Base-by-base conservation (phyloP, 768 basidiomycete species). In the Dentipellis sp. region DNA sequence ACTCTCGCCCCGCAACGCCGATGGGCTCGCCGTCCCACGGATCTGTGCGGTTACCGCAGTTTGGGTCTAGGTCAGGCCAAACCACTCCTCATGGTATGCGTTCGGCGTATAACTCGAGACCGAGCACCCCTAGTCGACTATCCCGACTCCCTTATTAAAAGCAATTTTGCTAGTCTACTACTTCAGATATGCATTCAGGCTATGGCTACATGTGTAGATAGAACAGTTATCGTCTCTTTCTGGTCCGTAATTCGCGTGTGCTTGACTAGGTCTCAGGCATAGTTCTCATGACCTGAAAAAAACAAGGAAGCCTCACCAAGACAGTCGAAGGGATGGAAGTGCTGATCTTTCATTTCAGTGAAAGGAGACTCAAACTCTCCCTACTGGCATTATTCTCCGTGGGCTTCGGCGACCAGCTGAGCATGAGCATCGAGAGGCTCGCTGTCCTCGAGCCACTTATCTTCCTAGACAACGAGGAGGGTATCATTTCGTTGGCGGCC, bases 1-100 rank as follows among this genome's bases (percentile, higher is more conserved):
- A 76, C 59, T 87, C 88, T 40, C 77, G 83, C 58, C 81, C 86
- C 23, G 83, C 76, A 16, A 88, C 86, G 0, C 86, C 87, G 1
- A 71, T 77, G 66, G 75, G 72, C 22, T 82, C 82, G 14, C 79
- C 83, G 5, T 69, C 70, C 37, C 70, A 71, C 19, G 65, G 71
- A 29, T 64, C 72, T 6, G 60, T 65, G 39, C 75, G 68, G 39
- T 62, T 77, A 10, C 71, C 74, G 10, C 49, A 59, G n/a, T 52
- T 64, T 46, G 69, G 74, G n/a, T 69, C 75, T 11, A 66, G 68
- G n/a, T 83, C 82, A 42, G 85, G 85, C 6, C 75, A 79, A 60
- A 78, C 82, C 1, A 84, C 82, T 14, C 84, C 86, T 19, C 54
- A 59, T 21, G 57, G 58, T 6, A 70, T 69, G 36, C 71, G 71